A percentile compares a stretch with the other conserved stretches of the same genome.
Conservation (phyloP, 306 rosid species). For the Quillaja saponaria region DNA sequence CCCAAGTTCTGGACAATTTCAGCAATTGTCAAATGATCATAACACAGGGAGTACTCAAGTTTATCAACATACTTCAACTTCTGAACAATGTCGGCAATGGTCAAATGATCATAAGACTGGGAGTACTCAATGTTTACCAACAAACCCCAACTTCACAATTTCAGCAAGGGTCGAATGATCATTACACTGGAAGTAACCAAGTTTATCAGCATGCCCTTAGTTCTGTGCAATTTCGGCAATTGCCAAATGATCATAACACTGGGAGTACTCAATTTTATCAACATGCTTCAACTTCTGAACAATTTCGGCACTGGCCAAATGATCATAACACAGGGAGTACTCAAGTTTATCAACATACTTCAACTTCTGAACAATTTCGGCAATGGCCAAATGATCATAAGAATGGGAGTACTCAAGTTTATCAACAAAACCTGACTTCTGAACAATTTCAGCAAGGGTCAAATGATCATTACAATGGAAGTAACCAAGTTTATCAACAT, state of each 20-base stretch:
- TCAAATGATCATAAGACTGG: no score
- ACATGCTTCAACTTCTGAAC: background rate
- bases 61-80: background rate
- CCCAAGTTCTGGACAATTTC: background rate
- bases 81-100: background rate
- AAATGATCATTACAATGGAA: constrained; percentile 25
- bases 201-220: constrained; percentile 32
- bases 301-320: background rate
- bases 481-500: constrained; percentile 31
- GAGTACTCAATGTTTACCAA: constrained; percentile 17
- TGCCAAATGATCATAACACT: no score
- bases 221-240: constrained; percentile 3
- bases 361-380: background rate
- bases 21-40: background rate
- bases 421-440: constrained; percentile 31
- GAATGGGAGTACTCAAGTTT: background rate
- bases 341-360: background rate
- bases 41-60: background rate
- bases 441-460: constrained; percentile 43
- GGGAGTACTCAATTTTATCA: no score
- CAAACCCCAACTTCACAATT: constrained; percentile 36
- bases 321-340: background rate
- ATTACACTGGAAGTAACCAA: constrained; percentile 22
- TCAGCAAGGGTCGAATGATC: constrained; percentile 34
- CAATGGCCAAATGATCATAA: no score